Evolutionary conservation across 345 rosid genomes (phyloP), one percentile per base, ranked within the genome.

Genomic region (Eucalyptus pauciflora): DNA sequence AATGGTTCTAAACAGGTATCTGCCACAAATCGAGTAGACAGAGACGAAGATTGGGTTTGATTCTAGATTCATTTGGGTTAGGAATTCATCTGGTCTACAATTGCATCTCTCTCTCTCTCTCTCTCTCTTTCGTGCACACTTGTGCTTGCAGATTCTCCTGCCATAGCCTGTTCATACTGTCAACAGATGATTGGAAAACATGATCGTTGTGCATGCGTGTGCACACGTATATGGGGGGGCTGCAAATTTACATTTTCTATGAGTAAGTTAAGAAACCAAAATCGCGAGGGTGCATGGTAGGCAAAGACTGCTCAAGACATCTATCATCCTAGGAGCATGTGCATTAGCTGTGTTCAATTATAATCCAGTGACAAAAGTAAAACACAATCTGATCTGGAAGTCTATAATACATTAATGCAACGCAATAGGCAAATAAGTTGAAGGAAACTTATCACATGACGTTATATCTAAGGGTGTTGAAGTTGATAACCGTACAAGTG

Each of bases 401-500:
- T 37, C 46, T 71, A 37, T 37, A 37, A 18, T 37, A 71, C 46
- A 71, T 71, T 71, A 37, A 71, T 37, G 83, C 83, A 71, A 71
- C 8, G 12, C 25, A 37, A 37, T 6, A 37, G 46, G 27, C 46
- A 71, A 33, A 37, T 37, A 37, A 71, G 27, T 37, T 18, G 14
- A 37, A 71, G 83, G 46, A 5, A 64, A 87, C 24, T 50, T 58
- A 45, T 52, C 50, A 48, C 41, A 81, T 52, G 50, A 86, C 29
- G 18, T 50, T 56, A 69, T 48, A 69, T 50, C 16, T 29, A 20
- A 33, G 86, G 86, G 58, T 33, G 31, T 10, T 12, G 79, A 88
- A 90, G 62, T 15, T 2, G 76, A 64, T 64, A 20, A 83, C 60
- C 94, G 90, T 95, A 97, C 99, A 97, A 90, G 93, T 96, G 97